Evolutionary conservation across 2,329 filamentous ascomycete genomes (phyloP).

Genomic region (Fusarium tjaetaba): DNA sequence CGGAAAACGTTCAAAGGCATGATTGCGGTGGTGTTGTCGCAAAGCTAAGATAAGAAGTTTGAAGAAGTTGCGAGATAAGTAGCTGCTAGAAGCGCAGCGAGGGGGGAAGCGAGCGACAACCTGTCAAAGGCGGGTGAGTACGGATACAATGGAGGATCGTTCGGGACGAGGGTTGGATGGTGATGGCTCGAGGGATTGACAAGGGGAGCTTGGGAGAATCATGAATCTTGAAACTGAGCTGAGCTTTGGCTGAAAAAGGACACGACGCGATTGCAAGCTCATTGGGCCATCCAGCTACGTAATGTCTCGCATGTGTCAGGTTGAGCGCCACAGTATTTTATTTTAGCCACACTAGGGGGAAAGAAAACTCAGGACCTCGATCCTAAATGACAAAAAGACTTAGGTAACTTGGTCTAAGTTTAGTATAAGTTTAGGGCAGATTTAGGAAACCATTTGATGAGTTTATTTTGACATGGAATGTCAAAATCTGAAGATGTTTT

Average conservation of each 20-base stretch:
- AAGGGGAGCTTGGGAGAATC: constrained; percentile 38
- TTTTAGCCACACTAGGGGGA: not conserved
- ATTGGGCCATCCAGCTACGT: constrained; percentile 42
- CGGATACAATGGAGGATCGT: constrained; percentile 29
- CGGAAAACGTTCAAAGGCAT: constrained; percentile 66
- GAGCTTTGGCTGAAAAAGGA: constrained; percentile 43
- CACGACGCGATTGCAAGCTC: constrained; percentile 47
- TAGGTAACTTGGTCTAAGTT: not conserved
- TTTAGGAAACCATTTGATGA: not conserved
- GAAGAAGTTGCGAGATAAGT: not conserved
- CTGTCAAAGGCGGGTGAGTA: constrained; percentile 13
- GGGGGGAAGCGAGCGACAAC: constrained; percentile 28
- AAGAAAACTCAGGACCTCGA: not conserved
- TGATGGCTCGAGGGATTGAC: constrained; percentile 28
- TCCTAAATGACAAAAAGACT: not conserved
- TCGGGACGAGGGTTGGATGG: constrained; percentile 23
- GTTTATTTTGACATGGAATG: not conserved
- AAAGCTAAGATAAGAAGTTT: constrained; percentile 22
- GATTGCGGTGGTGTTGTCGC: constrained; percentile 49
- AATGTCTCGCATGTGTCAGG: constrained; percentile 28
- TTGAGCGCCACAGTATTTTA: not conserved
- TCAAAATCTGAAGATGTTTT: not conserved
- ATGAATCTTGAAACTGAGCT: constrained; percentile 39
- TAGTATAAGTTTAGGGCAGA: not conserved
- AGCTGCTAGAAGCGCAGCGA: constrained; percentile 36